Conservation (phyloP, 257 asterid genomes). For the Primulina tabacum region DNA sequence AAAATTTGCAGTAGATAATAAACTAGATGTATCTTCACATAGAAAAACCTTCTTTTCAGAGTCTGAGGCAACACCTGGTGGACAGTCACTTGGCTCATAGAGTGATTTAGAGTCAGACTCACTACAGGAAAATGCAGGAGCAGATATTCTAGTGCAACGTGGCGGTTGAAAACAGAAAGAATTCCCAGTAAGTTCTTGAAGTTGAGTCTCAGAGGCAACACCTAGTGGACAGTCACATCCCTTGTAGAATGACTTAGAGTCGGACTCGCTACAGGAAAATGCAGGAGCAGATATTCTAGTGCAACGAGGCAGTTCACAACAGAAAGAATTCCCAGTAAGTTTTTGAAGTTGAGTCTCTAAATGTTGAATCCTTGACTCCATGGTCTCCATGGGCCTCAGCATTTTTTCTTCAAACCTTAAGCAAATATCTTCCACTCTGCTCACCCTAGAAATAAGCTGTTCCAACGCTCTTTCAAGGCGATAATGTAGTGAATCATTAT, state of each 20-base stretch:
- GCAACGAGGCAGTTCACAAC: slow-evolving; percentile 45
- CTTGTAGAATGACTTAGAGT: slow-evolving; percentile 49
- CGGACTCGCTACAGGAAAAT: slow-evolving; percentile 66
- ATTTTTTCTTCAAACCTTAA: slow-evolving; percentile 82
- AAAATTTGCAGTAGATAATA: slow-evolving; percentile 22
- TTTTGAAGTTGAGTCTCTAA: slow-evolving; percentile 74
- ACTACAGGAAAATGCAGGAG: slow-evolving; percentile 69
- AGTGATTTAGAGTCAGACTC: slow-evolving; percentile 61
- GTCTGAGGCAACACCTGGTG: slow-evolving; percentile 37
- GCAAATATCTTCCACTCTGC: slow-evolving; percentile 75
- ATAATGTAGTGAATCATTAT: slow-evolving; percentile 28
- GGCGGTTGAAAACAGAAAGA: slow-evolving; percentile 41
- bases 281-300: slow-evolving; percentile 66
- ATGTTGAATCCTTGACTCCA: slow-evolving; percentile 74
- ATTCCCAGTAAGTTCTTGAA: slow-evolving; percentile 54
- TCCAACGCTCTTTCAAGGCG: slow-evolving; percentile 60
- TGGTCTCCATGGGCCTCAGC: slow-evolving; percentile 74
- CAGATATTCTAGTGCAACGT: slow-evolving; percentile 52
- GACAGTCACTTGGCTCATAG: slow-evolving; percentile 35
- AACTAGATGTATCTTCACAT: slow-evolving; percentile 30
- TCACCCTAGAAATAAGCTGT: slow-evolving; percentile 66
- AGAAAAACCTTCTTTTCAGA: slow-evolving; percentile 42
- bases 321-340: slow-evolving; percentile 44
- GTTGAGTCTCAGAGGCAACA: slow-evolving; percentile 55
- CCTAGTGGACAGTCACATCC: slow-evolving; percentile 31